Conservation (phyloP, 2,329 filamentous ascomycete species). For the Cercospora zeae-maydis region DNA sequence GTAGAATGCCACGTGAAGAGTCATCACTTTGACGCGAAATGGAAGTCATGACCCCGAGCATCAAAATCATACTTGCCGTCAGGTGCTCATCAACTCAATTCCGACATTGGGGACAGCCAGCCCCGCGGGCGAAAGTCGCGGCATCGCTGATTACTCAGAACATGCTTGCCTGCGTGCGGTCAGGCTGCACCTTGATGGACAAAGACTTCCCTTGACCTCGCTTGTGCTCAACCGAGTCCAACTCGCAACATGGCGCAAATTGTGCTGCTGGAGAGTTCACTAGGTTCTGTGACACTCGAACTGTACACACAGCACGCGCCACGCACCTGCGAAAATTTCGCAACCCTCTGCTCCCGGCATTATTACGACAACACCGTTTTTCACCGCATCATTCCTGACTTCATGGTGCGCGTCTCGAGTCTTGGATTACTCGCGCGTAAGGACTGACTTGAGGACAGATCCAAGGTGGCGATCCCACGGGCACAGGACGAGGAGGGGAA, state of each 20-base stretch:
- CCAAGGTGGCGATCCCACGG: slow-evolving; percentile 71
- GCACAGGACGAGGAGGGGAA: slow-evolving; percentile 81
- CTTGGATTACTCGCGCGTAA: not conserved
- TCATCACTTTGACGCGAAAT: not conserved
- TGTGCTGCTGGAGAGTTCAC: slow-evolving; percentile 77
- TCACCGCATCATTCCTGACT: slow-evolving; percentile 90
- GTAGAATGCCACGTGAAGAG: not conserved
- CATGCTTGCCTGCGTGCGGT: not conserved
- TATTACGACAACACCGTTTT: slow-evolving; percentile 87
- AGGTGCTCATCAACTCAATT: no score
- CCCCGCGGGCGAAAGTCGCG: not conserved
- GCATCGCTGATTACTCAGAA: not conserved
- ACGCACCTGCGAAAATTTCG: slow-evolving; percentile 61
- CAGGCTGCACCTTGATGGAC: not conserved
- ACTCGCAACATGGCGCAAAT: slow-evolving; percentile 64
- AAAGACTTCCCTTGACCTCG: not conserved
- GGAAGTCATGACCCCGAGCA: not conserved
- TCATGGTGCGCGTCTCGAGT: slow-evolving; percentile 72
- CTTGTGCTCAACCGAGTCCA: not conserved
- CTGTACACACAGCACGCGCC: slow-evolving; percentile 88
- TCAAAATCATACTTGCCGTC: no score
- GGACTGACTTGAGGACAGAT: not conserved
- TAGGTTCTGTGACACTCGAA: slow-evolving; percentile 82
- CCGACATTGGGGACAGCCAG: not conserved
- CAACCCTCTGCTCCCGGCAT: slow-evolving; percentile 70